These are phyloP conservation scores for Thraustochytrium striatum DNA, from an alignment of 352 stramenopile genomes.

Conservation along the genomic window DNA sequence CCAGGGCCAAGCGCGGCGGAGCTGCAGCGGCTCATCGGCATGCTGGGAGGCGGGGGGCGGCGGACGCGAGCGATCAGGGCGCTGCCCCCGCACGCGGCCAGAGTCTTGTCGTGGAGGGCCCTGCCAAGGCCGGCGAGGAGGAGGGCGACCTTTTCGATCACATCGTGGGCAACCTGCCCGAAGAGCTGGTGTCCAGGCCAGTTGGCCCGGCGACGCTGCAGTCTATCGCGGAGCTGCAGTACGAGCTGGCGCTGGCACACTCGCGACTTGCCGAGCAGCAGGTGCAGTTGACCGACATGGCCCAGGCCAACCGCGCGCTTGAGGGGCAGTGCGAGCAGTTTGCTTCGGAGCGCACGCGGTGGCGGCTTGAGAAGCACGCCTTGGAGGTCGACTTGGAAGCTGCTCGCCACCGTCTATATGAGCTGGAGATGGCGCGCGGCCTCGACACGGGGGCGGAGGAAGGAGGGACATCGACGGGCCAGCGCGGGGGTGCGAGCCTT, in stretches of 20 bases:
- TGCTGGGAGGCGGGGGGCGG: too few species aligned
- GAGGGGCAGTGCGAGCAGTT: background rate
- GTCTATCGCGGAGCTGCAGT: conserved; percentile 36
- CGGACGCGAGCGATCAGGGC: background rate
- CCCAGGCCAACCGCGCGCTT: background rate
- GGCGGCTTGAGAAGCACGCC: background rate
- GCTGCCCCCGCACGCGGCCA: too few species aligned
- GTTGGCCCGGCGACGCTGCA: conserved; percentile 30
- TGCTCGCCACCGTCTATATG: too few species aligned
- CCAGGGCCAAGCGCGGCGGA: background rate
- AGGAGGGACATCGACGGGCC: too few species aligned
- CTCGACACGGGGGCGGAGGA: too few species aligned
- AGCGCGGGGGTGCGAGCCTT: too few species aligned
- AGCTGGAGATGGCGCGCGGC: too few species aligned
- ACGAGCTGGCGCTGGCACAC: conserved; percentile 9
- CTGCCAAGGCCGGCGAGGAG: too few species aligned
- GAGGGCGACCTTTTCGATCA: background rate
- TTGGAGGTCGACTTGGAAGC: background rate
- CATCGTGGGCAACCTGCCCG: background rate
- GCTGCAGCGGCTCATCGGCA: background rate
- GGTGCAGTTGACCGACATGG: background rate
- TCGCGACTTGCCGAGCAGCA: conserved; percentile 16
- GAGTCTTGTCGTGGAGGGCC: background rate
- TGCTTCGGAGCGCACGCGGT: background rate
- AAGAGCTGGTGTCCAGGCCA: background rate